Base-by-base conservation (phyloP, 768 basidiomycete species). In the Galerina sulciceps region DNA sequence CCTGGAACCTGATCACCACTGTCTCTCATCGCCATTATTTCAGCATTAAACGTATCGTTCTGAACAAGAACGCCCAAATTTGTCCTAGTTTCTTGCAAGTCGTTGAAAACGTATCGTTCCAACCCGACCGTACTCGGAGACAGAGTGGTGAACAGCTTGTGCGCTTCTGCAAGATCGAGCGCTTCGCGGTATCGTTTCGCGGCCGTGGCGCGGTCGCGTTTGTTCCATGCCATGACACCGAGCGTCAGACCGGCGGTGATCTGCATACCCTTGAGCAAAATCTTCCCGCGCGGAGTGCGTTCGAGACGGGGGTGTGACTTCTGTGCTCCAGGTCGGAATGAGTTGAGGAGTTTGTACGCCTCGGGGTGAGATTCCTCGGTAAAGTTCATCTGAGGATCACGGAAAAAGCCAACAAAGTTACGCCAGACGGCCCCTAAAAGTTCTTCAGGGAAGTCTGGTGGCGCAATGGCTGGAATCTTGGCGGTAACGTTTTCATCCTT, bases 371-470 rank as follows among this genome's bases (percentile, higher is more conserved):
- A 53, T 22, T 43, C 22, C 40, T 53, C 52, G 22, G 52, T 53
- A 6, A 53, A 53, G 20, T 53, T 53, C 52, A 43, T 53, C 6
- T 40, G 10, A 31, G 52, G 52, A 43, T 53, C 52, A 6, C 52
- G 52, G 23, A 53, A 53, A 18, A 53, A 53, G 2, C 52, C 52
- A 15, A 53, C 14, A 23, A 53, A 53, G 17, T 53, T 53, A n/a
- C 52, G 38, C 52, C 52, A 53, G 40, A 53, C 52, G 23, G 38
- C 38, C 9, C 52, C 52, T n/a, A 53, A 26, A 14, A 53, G 52
- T 23, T 53, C 52, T n/a, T 53, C 38, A 38, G 52, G 52, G n/a
- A 53, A 53, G 52, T 53, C 52, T 23, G 52, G 52, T 10, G 52
- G 52, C 10, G 42, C 52, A 26, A 53, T 53, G 38, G 52, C 52